Percentiles rank a stretch among this genome's conserved stretches.
phyloP scores from a whole-genome alignment of 441 rosid genomes.

The Viola pubescens region DNA sequence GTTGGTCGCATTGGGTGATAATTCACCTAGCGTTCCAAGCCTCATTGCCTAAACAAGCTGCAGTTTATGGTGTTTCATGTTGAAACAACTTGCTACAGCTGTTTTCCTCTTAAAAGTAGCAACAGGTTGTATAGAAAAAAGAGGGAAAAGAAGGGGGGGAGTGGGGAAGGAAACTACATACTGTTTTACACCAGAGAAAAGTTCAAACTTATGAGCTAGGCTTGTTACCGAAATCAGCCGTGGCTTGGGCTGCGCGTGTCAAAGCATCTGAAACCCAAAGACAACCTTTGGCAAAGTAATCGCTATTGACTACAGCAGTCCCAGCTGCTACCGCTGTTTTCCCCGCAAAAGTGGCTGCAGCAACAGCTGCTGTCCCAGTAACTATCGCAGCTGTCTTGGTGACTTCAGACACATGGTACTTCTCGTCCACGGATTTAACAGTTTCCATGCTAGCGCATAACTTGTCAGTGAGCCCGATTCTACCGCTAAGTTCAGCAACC shows the following conservation, averaged over 20 bases:
- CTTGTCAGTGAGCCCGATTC: constrained; percentile 64
- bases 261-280: constrained; percentile 66
- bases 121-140: no score
- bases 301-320: constrained; percentile 53
- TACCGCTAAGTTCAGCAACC: constrained; percentile 57
- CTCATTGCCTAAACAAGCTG: constrained; percentile 35
- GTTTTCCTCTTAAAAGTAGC: no score
- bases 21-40: constrained; percentile 9
- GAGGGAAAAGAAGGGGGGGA: no score
- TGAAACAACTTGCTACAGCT: no score
- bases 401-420: constrained; percentile 63
- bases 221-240: constrained; percentile 33
- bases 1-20: neutral
- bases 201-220: neutral
- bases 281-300: constrained; percentile 71
- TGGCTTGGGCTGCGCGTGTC: constrained; percentile 63
- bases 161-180: no score
- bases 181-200: no score
- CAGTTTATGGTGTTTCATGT: no score
- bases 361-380: constrained; percentile 66
- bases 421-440: constrained; percentile 61
- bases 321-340: constrained; percentile 61
- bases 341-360: constrained; percentile 52
- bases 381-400: constrained; percentile 57
- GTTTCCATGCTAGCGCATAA: constrained; percentile 56